Evolutionary conservation across 2,329 filamentous ascomycete species (phyloP), one percentile per base, ranked within the genome.

Genomic region (Curvularia eragrostidis): DNA sequence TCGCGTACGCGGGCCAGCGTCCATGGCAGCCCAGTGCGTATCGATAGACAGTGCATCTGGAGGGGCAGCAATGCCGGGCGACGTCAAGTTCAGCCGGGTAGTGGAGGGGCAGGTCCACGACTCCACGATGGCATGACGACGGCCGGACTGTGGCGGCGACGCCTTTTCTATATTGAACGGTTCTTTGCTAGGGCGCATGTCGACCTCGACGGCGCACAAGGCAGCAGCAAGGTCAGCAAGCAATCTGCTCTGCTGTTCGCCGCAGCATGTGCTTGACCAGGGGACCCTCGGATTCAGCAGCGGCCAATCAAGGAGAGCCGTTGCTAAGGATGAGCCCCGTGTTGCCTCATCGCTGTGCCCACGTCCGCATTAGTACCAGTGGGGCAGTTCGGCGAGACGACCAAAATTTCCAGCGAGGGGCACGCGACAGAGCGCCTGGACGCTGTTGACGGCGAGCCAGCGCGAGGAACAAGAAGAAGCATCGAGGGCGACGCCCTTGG

Each of bases 291-390:
- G 68, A 69, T 65, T 70, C 64, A 64, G 56, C 59, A 56, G 28
- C 47, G 61, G 48, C 71, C 71, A 74, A 73, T 73, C 54, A 55
- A 62, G 48, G 54, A 42, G n/a, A 58, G 58, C 47, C 48, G 54
- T 61, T 52, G 47, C 43, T 41, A 24, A 61, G 61, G 61, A 67
- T 62, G 65, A 66, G 69, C 66, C 69, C 62, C 61, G 56, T 53
- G 65, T 67, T 67, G 71, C 67, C 68, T 73, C 70, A 68, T 66
- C 59, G 57, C 63, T 69, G 66, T 65, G 62, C 62, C 53, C 61
- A 59, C 58, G 62, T 62, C 61, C 66, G 59, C 56, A 64, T 65
- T 68, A 70, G 66, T 64, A 65, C 68, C 61, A 66, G 72, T 73
- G 73, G 72, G 73, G 70, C 69, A 65, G 50, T 51, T 54, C 53